Evolutionary conservation across 148 eudicot species (phyloP), one percentile per base, ranked within the genome.

Genomic region (Chenopodium quinoa): DNA sequence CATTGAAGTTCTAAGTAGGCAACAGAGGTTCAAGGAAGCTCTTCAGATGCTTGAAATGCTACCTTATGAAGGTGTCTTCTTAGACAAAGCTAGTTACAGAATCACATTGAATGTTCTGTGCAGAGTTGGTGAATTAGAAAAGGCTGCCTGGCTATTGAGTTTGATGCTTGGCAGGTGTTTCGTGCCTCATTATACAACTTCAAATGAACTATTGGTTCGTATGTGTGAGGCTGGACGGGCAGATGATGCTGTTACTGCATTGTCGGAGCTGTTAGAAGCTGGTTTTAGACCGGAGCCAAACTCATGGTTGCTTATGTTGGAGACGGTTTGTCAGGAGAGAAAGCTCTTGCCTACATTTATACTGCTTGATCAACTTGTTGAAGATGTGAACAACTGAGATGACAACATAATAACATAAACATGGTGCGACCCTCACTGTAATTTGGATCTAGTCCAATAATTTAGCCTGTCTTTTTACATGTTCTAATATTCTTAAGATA

Each of bases 91-190:
- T 71, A 87, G 92, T 85, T 92, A 92, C 77, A 89, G 97, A 80
- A 91, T 92, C 74, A 88, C 89, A 9, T 71, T 92, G 46, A 92
- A 92, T 82, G 81, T 75, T 72, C 82, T 92, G 85, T 89, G 91
- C 82, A 88, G 83, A 66, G 81, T 84, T 44, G 89, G 88, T 23
- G 97, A 93, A 78, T 77, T 89, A 69, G 90, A 89, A 31, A 92
- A 92, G 77, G 92, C 94, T n/a, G 66, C 81, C 13, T 85, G 84
- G 80, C 81, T 96, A 81, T 72, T 96, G 81, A 83, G 85, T 81
- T 86, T 96, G 83, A 96, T 93, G 99, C 81, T 91, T 77, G 86
- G 86, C 70, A 88, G 99, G 82, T 93, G 97, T 10, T 89, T 93
- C 82, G 75, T 90, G 70, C 99, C 99, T 62, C 99, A 96, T 89